Base-by-base conservation (phyloP, 106 monocot species). In the Acanthochlamys bracteata region DNA sequence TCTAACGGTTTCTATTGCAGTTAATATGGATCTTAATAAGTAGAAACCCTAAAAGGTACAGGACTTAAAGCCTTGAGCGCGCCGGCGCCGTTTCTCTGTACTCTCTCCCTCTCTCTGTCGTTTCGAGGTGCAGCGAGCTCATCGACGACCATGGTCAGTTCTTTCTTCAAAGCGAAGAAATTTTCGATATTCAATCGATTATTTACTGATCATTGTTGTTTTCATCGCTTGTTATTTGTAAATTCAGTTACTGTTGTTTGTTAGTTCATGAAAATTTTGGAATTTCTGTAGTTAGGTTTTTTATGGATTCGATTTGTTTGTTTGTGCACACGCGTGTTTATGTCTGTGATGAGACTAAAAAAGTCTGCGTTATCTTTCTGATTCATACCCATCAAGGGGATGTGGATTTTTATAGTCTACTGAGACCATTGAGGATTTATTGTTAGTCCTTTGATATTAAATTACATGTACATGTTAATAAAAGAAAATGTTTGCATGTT, bases 341-440 rank as follows among this genome's bases (percentile, higher is more conserved):
- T 33, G 49, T 49, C 49, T 14, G 49, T 49, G 49, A 49, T 49
- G 49, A 49, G 49, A 49, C 49, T 4, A 2, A 12, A 12, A 3
- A 49, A 49, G 10, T 49, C 49, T 49, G 49, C 49, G 49, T 49
- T 49, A 49, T 49, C 49, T 49, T 49, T 49, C 49, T 49, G 49
- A 49, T 49, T 49, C 6, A 33, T 33, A 33, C 49, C 49, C 12
- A 14, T 49, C 15, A 14, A 49, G 2, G 49, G 17, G 17, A 49
- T 49, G 49, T 49, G 49, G 49, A 49, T 49, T 49, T 4, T 14
- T 49, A 49, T 49, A 49, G 49, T 49, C 49, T 49, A 17, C 49
- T 49, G 49, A 49, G 49, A 49, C 49, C 49, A 1, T 49, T 49
- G 1, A 7, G 7, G 43, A 45, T 45, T 45, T 45, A 7, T 45